A percentile compares a stretch with the other conserved stretches of the same genome.
phyloP scores from a whole-genome alignment of 2,329 filamentous ascomycete species.

The Xylogone sp. region DNA sequence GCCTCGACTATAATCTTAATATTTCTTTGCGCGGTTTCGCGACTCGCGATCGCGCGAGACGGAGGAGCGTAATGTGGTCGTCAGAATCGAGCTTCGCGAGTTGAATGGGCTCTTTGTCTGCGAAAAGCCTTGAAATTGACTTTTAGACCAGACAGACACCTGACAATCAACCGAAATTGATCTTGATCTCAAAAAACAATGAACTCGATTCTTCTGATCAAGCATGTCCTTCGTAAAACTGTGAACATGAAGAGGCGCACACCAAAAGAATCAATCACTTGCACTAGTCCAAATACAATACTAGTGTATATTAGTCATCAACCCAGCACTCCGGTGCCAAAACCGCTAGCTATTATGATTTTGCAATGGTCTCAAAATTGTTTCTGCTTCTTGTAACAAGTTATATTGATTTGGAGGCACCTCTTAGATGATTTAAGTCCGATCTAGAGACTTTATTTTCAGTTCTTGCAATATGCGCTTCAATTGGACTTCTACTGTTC shows the following conservation, averaged over 20 bases:
- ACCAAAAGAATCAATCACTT: neutral
- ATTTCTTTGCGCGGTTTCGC: conserved; percentile 11
- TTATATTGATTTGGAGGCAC: no score
- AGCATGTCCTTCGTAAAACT: neutral
- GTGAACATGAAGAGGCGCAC: neutral
- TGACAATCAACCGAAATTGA: neutral
- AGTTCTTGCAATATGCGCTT: neutral
- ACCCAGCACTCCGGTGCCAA: neutral
- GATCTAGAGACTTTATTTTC: neutral
- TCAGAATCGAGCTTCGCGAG: conserved; percentile 1
- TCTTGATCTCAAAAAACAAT: neutral
- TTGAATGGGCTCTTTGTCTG: neutral
- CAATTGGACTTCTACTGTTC: neutral
- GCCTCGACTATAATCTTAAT: conserved; percentile 8
- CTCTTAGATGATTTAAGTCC: neutral
- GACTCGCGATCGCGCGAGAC: conserved; percentile 14
- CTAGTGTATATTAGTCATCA: neutral
- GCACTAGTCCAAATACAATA: neutral
- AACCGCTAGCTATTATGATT: no score
- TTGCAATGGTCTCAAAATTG: no score
- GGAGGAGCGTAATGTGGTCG: neutral
- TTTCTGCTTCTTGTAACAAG: no score
- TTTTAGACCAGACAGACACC: neutral
- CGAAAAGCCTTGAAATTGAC: neutral
- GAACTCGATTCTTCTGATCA: neutral